phyloP scores from a whole-genome alignment of 169 alveolate genomes.

The Eimeria sp. region DNA sequence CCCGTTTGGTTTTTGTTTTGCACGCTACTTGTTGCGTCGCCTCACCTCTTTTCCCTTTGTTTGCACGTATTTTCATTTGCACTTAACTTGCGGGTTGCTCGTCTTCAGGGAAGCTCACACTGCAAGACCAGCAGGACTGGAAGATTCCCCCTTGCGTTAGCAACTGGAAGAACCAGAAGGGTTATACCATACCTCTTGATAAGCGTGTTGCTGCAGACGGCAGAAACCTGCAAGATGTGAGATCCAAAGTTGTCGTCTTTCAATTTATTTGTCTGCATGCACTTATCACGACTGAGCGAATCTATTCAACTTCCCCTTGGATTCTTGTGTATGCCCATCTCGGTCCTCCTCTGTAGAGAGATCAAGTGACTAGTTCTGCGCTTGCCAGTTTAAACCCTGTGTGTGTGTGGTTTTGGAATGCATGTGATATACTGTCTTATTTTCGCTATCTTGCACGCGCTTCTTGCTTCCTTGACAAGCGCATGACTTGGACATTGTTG shows the following conservation, averaged over 20 bases:
- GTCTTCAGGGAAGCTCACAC: constrained; percentile 96
- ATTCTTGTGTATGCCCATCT: not conserved
- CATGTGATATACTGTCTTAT: not conserved
- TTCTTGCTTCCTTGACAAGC: not conserved
- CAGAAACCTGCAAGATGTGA: constrained; percentile 94
- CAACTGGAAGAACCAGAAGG: constrained; percentile 99
- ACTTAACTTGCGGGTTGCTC: not conserved
- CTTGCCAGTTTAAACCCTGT: not conserved
- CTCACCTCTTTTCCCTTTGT: not conserved
- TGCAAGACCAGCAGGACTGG: constrained; percentile 98
- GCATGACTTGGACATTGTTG: not conserved
- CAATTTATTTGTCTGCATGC: not conserved
- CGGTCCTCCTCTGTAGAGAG: not conserved
- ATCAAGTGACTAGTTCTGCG: too few species aligned
- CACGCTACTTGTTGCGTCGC: not conserved
- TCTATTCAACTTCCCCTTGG: too few species aligned
- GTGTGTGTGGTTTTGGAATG: not conserved
- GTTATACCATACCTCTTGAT: constrained; percentile 98
- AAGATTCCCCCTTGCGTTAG: constrained; percentile 99
- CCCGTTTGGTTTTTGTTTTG: not conserved
- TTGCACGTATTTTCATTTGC: constrained; percentile 5
- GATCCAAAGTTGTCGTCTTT: not conserved
- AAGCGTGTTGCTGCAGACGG: constrained; percentile 99
- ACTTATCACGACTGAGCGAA: too few species aligned
- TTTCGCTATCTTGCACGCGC: not conserved